A percentile compares a stretch with the other conserved stretches of the same genome.
Evolutionary conservation across 2,329 filamentous ascomycete genomes (phyloP).

Genomic region (Penicillium thymicola): DNA sequence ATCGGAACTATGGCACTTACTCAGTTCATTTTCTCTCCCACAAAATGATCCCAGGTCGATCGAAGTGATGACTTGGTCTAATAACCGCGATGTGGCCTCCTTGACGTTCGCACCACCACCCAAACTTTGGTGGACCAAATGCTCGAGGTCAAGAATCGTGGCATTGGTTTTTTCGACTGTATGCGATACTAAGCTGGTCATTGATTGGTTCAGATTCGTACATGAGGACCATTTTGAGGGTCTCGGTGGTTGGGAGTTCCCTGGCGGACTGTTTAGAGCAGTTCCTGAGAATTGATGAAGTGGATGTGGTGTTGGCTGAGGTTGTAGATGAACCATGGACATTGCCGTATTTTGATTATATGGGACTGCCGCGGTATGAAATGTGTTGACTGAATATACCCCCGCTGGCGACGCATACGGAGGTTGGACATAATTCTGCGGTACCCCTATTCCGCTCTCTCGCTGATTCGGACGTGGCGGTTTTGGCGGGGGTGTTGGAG

Average conservation of each 20-base stretch:
- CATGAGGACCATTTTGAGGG: conserved; percentile 12
- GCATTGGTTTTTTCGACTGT: conserved; percentile 19
- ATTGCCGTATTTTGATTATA: neutral
- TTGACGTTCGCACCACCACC: conserved; percentile 34
- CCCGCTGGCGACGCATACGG: neutral
- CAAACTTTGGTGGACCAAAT: conserved; percentile 42
- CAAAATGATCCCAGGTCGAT: conserved; percentile 64
- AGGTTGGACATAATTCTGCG: neutral
- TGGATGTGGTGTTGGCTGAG: neutral
- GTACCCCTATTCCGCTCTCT: neutral
- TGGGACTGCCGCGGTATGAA: neutral
- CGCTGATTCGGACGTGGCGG: conserved; percentile 3
- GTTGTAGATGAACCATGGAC: conserved; percentile 6
- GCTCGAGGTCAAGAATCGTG: conserved; percentile 19
- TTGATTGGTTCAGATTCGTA: conserved; percentile 11
- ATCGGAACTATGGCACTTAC: conserved; percentile 9
- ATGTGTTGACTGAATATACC: conserved; percentile 4
- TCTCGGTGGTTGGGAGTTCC: neutral
- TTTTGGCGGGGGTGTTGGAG: conserved; percentile 2
- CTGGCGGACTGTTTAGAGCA: neutral
- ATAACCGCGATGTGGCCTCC: conserved; percentile 59
- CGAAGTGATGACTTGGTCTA: conserved; percentile 66
- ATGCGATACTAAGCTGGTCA: conserved; percentile 16
- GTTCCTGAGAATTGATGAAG: neutral
- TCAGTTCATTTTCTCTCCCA: conserved; percentile 41